Base-by-base conservation (phyloP, 768 basidiomycete genomes). In the Crepidotus variabilis region DNA sequence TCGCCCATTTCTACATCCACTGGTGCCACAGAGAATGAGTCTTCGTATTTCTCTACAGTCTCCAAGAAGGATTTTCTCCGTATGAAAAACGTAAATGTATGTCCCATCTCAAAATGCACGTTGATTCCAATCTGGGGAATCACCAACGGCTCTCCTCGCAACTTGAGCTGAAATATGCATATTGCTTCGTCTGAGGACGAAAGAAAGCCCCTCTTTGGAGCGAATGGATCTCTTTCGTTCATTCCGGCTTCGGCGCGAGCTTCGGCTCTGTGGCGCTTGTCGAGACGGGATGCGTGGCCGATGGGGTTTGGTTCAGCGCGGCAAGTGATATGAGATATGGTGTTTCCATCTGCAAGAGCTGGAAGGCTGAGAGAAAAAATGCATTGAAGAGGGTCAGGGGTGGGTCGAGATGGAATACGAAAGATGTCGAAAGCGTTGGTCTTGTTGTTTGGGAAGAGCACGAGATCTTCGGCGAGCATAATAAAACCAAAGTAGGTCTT, bases 261-360 rank as follows among this genome's bases (percentile, higher is more conserved):
- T 22, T 54, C 74, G 58, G 57, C 74, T 59, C 61, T 75, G 69
- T 6, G 74, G 61, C 23, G 74, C 65, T 22, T 67, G 43, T 1
- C 61, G 52, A 54, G 53, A 43, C 48, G 55, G 45, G 52, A 57
- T 7, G 14, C 54, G 23, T 53, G 56, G 21, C 61, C 57, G 0
- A 65, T 59, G 0, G 78, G 77, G 59, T 76, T 78, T 24, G 76
- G 78, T 58, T 81, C 76, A 2, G 70, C 69, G 8, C 76, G 69
- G 55, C 75, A 75, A 16, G 70, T 65, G 6, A 78, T 69, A 11
- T 47, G 54, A 21, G 60, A 54, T 21, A 72, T 57, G 4, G 49
- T 51, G 33, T 60, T 51, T 33, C 61, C 64, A 1, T 63, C 61
- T 7, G 61, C 57, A 7, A 78, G 65, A 7, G 33, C 53, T 6